A percentile compares a stretch with the other conserved stretches of the same genome.
Evolutionary conservation across 1,139 yeast species (phyloP).

Genomic region (Arxiozyma telluris): DNA sequence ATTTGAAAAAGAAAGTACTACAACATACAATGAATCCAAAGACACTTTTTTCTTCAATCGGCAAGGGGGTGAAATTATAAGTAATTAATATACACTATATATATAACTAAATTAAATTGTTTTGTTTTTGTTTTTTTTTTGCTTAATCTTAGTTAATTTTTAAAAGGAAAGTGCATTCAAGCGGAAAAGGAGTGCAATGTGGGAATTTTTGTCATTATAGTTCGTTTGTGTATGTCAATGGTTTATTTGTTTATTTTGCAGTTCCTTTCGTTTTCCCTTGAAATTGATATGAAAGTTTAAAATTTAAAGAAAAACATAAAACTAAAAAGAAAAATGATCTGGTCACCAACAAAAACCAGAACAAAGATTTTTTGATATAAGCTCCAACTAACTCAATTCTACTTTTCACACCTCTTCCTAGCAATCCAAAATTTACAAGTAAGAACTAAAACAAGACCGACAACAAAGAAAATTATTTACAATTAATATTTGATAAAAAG

Average conservation of each 20-base stretch:
- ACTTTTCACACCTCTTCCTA: not conserved
- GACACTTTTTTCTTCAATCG: slow-evolving; percentile 27
- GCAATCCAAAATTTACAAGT: too few species aligned
- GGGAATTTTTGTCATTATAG: not conserved
- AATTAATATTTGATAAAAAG: too few species aligned
- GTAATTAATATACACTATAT: not conserved
- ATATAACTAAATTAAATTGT: not conserved
- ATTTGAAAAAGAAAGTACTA: slow-evolving; percentile 29
- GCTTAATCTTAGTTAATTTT: not conserved
- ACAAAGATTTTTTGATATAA: too few species aligned
- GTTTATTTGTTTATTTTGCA: not conserved
- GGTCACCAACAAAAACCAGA: not conserved
- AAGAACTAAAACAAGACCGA: too few species aligned
- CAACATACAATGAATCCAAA: slow-evolving; percentile 30
- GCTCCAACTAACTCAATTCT: not conserved
- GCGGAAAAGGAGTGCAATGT: too few species aligned
- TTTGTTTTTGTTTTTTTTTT: not conserved
- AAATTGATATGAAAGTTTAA: not conserved
- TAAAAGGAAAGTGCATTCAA: not conserved
- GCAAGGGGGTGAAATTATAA: slow-evolving; percentile 5
- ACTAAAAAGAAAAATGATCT: too few species aligned
- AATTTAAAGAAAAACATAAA: too few species aligned
- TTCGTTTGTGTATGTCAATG: not conserved
- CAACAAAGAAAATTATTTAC: too few species aligned
- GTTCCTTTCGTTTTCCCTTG: not conserved